Evolutionary conservation across 2,329 filamentous ascomycete species (phyloP).

Genomic region (Knufia petricola): DNA sequence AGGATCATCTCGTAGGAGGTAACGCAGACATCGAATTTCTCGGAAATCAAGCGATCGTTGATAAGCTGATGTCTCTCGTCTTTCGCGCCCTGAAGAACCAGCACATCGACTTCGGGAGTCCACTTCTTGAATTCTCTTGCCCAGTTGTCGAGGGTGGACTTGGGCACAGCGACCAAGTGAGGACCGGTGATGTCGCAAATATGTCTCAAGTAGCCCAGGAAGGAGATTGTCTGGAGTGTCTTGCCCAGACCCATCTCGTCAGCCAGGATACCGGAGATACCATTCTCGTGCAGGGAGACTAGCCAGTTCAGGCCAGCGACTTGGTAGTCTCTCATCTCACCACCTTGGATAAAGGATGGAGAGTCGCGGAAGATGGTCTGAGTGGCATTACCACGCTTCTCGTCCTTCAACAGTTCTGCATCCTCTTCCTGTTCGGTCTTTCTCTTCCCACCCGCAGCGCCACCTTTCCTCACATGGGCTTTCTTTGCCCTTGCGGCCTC

Average conservation of each 20-base stretch:
- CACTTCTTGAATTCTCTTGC: constrained; percentile 86
- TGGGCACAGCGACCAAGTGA: constrained; percentile 84
- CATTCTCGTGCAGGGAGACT: constrained; percentile 94
- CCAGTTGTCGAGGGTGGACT: constrained; percentile 98
- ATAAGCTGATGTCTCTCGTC: constrained; percentile 85
- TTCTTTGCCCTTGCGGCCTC: constrained; percentile 62
- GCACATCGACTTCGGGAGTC: constrained; percentile 90
- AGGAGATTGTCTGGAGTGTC: constrained; percentile 93
- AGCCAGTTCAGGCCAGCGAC: constrained; percentile 94
- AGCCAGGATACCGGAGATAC: constrained; percentile 93
- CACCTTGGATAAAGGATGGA: constrained; percentile 72
- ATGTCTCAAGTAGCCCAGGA: constrained; percentile 87
- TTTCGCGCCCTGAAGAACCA: constrained; percentile 90
- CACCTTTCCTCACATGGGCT: constrained; percentile 68
- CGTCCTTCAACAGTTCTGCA: constrained; percentile 74
- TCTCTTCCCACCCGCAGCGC: constrained; percentile 65
- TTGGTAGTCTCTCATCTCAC: constrained; percentile 93
- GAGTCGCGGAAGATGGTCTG: constrained; percentile 92
- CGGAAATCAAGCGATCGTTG: constrained; percentile 79
- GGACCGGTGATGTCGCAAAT: constrained; percentile 82
- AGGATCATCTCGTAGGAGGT: constrained; percentile 99
- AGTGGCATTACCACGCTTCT: constrained; percentile 75
- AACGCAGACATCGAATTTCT: constrained; percentile 95
- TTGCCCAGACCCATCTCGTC: constrained; percentile 99
- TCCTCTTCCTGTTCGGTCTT: constrained; percentile 97